These are phyloP conservation scores for Alternaria gaisen DNA, from an alignment of 2,329 filamentous ascomycete species.

Conservation along the genomic window DNA sequence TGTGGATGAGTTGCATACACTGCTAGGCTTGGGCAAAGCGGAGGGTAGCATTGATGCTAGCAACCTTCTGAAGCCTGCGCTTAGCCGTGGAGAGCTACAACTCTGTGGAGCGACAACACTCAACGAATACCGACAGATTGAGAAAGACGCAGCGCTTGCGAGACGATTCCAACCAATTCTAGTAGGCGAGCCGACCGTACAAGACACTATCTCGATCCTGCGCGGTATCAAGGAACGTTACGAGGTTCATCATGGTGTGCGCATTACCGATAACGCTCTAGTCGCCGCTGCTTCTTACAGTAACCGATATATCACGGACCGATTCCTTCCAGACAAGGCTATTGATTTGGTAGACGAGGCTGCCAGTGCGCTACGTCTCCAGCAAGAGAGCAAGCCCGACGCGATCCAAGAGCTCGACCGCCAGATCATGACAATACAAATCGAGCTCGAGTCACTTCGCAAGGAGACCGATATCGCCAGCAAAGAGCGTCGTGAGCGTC, in stretches of 20 bases:
- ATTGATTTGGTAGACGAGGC: slow-evolving; percentile 98
- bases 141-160: slow-evolving; percentile 94
- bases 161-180: slow-evolving; percentile 92
- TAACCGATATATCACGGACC: slow-evolving; percentile 95
- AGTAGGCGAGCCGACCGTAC: slow-evolving; percentile 89
- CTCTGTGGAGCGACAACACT: slow-evolving; percentile 95
- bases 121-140: slow-evolving; percentile 89
- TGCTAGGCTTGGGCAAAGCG: slow-evolving; percentile 91
- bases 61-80: slow-evolving; percentile 89
- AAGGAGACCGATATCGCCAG: slow-evolving; percentile 94
- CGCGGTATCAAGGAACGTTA: slow-evolving; percentile 98
- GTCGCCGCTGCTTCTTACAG: slow-evolving; percentile 92
- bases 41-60: slow-evolving; percentile 97
- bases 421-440: slow-evolving; percentile 96
- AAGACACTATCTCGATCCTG: slow-evolving; percentile 93
- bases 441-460: slow-evolving; percentile 90
- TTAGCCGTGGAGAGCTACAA: slow-evolving; percentile 92
- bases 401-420: slow-evolving; percentile 91
- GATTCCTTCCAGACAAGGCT: slow-evolving; percentile 95
- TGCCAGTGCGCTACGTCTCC: slow-evolving; percentile 85
- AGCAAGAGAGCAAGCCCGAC: slow-evolving; percentile 97
- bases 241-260: slow-evolving; percentile 94
- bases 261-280: slow-evolving; percentile 90
- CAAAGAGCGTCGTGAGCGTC: slow-evolving; percentile 84
- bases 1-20: slow-evolving; percentile 90